Conservation (phyloP, 2,329 filamentous ascomycete species). For the Fusarium agapanthi region DNA sequence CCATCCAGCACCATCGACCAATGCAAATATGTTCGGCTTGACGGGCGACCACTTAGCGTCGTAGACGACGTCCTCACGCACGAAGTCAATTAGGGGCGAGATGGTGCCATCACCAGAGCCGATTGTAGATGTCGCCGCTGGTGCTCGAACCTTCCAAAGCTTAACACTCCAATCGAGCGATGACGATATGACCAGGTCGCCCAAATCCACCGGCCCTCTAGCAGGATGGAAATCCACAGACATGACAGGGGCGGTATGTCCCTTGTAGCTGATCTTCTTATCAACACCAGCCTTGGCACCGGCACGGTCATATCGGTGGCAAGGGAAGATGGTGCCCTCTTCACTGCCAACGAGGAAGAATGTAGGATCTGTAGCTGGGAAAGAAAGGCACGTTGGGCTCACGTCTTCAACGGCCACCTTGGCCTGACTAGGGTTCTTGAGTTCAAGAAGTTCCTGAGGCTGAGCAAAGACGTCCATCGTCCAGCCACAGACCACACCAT, state of each 20-base stretch:
- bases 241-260: conserved; percentile 94
- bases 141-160: conserved; percentile 91
- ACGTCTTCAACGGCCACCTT: conserved; percentile 86
- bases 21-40: conserved; percentile 91
- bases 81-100: conserved; percentile 84
- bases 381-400: conserved; percentile 92
- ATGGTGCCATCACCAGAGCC: conserved; percentile 63
- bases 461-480: conserved; percentile 97
- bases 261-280: conserved; percentile 84
- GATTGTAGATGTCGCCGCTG: conserved; percentile 74
- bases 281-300: conserved; percentile 97
- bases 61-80: conserved; percentile 95
- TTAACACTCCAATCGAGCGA: conserved; percentile 98
- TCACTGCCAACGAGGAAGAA: conserved; percentile 98
- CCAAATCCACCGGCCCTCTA: conserved; percentile 90
- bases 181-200: conserved; percentile 90
- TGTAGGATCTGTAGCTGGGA: conserved; percentile 93
- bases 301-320: conserved; percentile 95
- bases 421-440: conserved; percentile 84
- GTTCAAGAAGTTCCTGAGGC: conserved; percentile 91
- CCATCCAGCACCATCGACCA: conserved; percentile 91
- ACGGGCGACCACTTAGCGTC: conserved; percentile 95
- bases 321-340: conserved; percentile 95
- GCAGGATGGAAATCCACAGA: conserved; percentile 95
- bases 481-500: conserved; percentile 97